These are phyloP conservation scores for Monosporascus ibericus DNA, from an alignment of 2,329 filamentous ascomycete genomes.

Conservation along the genomic window DNA sequence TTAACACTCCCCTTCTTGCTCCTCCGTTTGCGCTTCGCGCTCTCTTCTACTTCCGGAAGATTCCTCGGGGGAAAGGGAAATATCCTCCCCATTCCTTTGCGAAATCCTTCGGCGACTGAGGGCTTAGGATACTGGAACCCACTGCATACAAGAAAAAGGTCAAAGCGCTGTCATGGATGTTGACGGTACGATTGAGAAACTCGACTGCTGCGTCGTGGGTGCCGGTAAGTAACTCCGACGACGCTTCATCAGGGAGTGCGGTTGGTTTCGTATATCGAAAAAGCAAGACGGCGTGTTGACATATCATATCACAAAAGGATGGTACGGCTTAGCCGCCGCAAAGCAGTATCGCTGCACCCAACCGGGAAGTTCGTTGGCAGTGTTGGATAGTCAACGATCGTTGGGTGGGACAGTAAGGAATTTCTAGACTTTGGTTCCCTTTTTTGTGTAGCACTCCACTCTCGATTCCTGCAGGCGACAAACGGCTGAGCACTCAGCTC, in stretches of 20 bases:
- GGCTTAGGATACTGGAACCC: not conserved
- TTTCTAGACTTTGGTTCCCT: not conserved
- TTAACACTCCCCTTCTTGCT: too few relatives aligned
- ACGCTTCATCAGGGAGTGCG: not conserved
- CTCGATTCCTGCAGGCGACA: not conserved
- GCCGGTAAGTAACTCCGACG: constrained; percentile 38
- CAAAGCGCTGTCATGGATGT: constrained; percentile 3
- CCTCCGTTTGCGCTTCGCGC: too few relatives aligned
- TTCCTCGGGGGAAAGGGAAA: too few relatives aligned
- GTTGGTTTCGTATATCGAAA: not conserved
- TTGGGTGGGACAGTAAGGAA: constrained; percentile 52
- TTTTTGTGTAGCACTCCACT: not conserved
- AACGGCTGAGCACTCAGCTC: too few relatives aligned
- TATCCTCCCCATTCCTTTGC: not conserved
- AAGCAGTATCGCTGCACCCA: constrained; percentile 56
- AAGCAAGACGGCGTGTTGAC: constrained; percentile 1
- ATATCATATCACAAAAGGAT: constrained; percentile 27
- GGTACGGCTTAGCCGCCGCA: constrained; percentile 53
- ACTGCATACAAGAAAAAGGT: not conserved
- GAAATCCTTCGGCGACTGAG: not conserved
- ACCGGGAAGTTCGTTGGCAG: constrained; percentile 46
- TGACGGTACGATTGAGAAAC: constrained; percentile 31
- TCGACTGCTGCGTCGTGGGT: constrained; percentile 44
- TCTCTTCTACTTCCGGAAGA: too few relatives aligned
- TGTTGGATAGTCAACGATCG: constrained; percentile 52